A percentile compares a stretch with the other conserved stretches of the same genome.
Conservation (phyloP, 2,329 filamentous ascomycete species). For the Boeremia exigua region DNA sequence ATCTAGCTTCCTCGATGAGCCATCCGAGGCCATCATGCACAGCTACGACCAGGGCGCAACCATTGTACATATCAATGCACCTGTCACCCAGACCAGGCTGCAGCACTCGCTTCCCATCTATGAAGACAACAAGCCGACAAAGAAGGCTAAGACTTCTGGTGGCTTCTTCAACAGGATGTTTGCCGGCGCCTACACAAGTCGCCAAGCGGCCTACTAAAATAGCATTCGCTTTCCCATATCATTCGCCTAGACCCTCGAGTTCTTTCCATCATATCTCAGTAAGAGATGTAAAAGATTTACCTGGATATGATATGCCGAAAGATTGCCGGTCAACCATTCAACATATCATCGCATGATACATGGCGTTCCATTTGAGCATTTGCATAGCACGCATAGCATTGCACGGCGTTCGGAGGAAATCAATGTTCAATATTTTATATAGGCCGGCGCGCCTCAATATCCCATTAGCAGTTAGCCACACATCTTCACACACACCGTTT, state of each 20-base stretch:
- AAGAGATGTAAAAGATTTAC: constrained; percentile 18
- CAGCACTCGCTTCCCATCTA: constrained; percentile 47
- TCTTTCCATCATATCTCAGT: constrained; percentile 25
- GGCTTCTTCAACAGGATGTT: constrained; percentile 50
- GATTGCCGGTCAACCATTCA: constrained; percentile 18
- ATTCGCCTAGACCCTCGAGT: constrained; percentile 28
- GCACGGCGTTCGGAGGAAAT: constrained; percentile 15
- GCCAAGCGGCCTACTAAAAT: constrained; percentile 41
- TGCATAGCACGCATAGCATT: constrained; percentile 20
- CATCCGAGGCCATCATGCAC: constrained; percentile 40
- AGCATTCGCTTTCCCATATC: constrained; percentile 36
- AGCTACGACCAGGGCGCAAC: constrained; percentile 53
- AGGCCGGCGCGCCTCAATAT: constrained; percentile 18
- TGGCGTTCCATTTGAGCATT: constrained; percentile 18
- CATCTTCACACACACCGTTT: constrained; percentile 9
- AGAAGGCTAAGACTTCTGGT: constrained; percentile 48
- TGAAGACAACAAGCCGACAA: constrained; percentile 49
- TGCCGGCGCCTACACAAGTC: constrained; percentile 34
- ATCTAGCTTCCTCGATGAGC: constrained; percentile 39
- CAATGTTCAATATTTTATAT: constrained; percentile 12
- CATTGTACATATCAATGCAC: constrained; percentile 50
- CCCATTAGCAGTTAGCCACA: constrained; percentile 18
- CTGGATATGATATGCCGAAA: constrained; percentile 19
- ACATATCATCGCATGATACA: constrained; percentile 19
- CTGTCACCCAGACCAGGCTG: constrained; percentile 10